Base-by-base conservation (phyloP, 257 asterid species). In the Solanum peruvianum region DNA sequence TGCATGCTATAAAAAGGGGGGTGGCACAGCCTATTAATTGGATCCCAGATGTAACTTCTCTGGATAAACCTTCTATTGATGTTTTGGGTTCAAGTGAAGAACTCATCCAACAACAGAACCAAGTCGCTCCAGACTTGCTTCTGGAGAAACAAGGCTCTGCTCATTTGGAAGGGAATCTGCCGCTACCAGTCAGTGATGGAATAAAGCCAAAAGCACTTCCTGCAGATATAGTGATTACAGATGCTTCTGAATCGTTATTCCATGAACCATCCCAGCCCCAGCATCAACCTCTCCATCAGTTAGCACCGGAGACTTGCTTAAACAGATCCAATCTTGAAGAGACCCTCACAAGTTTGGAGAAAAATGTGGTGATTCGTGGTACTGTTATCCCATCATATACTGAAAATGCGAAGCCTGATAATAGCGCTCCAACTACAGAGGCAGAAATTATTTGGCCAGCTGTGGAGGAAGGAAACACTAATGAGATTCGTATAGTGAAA, bases 381-480 rank as follows among this genome's bases (percentile, higher is more conserved):
- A 60, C 67, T 14, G 31, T 33, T 86, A 66, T 64, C 62, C 83
- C 81, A 47, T 18, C 82, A 78, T 87, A 84, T 85, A 86, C 80
- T 42, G 92, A 88, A 84, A 88, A 85, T 44, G 88, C 87, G 21
- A 90, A 88, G 86, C 89, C 84, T 67, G 88, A 71, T 87, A 82
- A 64, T 41, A 62, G 76, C 47, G 44, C 70, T 80, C 91, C 93
- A 64, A 83, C 76, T 86, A 87, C 85, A 56, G 93, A 77, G 87
- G 90, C 87, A 80, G 92, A 90, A 49, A 86, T 80, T 52, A 56
- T 86, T 67, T 87, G 87, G 87, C 90, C 92, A 86, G 87, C 90
- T 88, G 91, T 87, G 81, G 95, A 93, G 86, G 95, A 87, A 31
- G 93, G 91, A 82, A 88, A 76, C 87, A 58, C 85, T 85, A 90